phyloP scores from a whole-genome alignment of 306 rosid species.

The Carpinus viminea region DNA sequence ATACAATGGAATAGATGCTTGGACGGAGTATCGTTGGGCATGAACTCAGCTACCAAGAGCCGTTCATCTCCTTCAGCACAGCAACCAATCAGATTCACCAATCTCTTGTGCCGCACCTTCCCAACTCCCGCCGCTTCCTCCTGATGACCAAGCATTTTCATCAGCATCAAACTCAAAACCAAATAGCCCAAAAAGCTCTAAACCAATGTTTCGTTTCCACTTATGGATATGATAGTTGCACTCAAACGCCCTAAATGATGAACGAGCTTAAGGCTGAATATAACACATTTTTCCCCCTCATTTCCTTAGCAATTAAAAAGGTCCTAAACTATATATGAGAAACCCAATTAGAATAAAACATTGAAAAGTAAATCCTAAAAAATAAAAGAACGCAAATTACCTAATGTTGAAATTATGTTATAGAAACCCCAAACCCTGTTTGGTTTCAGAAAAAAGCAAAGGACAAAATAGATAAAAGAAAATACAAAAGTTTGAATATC shows the following conservation, averaged over 20 bases:
- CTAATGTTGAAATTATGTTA: neutral
- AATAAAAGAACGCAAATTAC: neutral
- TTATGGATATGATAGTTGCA: neutral
- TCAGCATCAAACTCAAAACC: conserved; percentile 17
- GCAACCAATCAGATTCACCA: conserved; percentile 81
- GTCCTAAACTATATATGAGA: neutral
- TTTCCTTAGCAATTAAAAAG: neutral
- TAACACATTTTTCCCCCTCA: neutral
- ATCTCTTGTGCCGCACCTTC: conserved; percentile 76
- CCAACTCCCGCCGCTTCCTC: conserved; percentile 83
- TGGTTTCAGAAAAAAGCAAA: neutral
- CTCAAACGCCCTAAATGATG: neutral
- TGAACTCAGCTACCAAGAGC: conserved; percentile 81
- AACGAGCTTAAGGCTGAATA: neutral
- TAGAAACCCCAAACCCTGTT: neutral
- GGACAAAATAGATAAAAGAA: neutral
- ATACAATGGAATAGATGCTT: conserved; percentile 85
- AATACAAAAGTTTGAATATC: neutral
- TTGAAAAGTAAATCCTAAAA: neutral
- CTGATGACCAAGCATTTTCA: conserved; percentile 44
- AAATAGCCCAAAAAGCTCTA: neutral
- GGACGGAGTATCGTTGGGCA: conserved; percentile 79
- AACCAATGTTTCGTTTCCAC: neutral
- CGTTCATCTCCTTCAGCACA: conserved; percentile 84
- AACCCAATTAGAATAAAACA: neutral